Base-by-base conservation (phyloP, 768 basidiomycete species). In the Basidioascus undulatus region DNA sequence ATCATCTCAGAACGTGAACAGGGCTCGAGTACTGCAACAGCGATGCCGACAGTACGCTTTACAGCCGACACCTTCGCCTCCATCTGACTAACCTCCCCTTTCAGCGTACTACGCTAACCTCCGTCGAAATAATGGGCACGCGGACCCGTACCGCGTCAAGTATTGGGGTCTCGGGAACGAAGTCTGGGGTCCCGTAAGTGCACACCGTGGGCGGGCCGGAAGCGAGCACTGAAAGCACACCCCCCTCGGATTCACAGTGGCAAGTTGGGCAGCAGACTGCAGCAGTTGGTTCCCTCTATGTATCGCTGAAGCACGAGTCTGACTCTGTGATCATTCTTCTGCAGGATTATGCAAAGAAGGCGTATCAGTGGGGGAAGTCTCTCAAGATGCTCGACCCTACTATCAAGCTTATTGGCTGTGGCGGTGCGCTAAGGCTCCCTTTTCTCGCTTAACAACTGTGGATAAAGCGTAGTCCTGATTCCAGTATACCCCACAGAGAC, bases 1-100 rank as follows among this genome's bases (percentile, higher is more conserved):
- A 32, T 40, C 21, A 15, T 25, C 10, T 13, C 31, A 28, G 28
- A 32, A 8, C 30, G 23, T 23, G 15, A 24, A 4, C 18, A 40
- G 28, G 56, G 70, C 42, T 72, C 13, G 72, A 74, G 45, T 74
- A 72, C 53, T 72, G 70, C 51, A 72, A 72, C 44, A 66, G 68
- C 10, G 25, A 9, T 0, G 60, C 55, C 0, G 58, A 59, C 2
- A 55, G 61, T 42, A 61, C 61, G 51, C 51, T 15, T n/a, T n/a
- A n/a, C n/a, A n/a, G n/a, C n/a, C n/a, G n/a, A n/a, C n/a, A n/a
- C n/a, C n/a, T n/a, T n/a, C n/a, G n/a, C n/a, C n/a, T n/a, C n/a
- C n/a, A n/a, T n/a, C n/a, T n/a, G n/a, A n/a, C n/a, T n/a, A n/a
- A n/a, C n/a, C n/a, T n/a, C n/a, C n/a, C 38, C 20, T 23, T 31